Percentiles rank a stretch among this genome's conserved stretches.
These are phyloP conservation scores for Falciphora oryzae DNA, from an alignment of 2,329 filamentous ascomycete genomes.

Conservation along the genomic window DNA sequence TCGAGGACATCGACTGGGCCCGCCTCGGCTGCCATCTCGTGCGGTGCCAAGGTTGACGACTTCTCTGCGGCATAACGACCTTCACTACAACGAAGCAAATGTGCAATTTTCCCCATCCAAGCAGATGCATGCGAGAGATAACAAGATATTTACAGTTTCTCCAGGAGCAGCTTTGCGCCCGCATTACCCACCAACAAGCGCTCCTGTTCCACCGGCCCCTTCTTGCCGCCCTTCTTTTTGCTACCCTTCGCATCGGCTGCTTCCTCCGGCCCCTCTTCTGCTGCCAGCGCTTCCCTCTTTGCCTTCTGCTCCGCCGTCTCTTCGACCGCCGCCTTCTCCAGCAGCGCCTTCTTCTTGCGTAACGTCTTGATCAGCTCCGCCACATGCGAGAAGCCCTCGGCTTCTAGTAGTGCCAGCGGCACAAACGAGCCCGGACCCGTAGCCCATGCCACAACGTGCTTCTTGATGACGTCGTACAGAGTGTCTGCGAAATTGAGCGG, in stretches of 20 bases:
- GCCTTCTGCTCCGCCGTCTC: constrained; percentile 49
- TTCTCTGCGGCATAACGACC: too few relatives aligned
- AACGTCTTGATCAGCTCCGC: constrained; percentile 63
- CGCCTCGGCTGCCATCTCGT: too few relatives aligned
- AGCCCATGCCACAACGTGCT: constrained; percentile 74
- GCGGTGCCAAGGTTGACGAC: too few relatives aligned
- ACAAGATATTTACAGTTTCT: constrained; percentile 40
- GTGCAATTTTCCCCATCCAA: neutral
- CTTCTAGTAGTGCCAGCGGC: constrained; percentile 73
- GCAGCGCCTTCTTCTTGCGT: constrained; percentile 64
- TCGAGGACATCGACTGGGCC: neutral
- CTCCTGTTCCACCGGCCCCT: constrained; percentile 1
- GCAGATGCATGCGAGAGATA: constrained; percentile 1
- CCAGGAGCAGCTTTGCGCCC: constrained; percentile 55
- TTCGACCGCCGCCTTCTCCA: constrained; percentile 61
- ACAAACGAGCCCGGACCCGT: constrained; percentile 83
- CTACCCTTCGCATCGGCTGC: constrained; percentile 28
- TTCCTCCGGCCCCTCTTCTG: constrained; percentile 34
- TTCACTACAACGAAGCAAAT: too few relatives aligned
- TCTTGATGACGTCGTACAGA: constrained; percentile 76
- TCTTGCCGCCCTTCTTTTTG: constrained; percentile 35
- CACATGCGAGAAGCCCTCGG: constrained; percentile 57
- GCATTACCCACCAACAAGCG: constrained; percentile 49
- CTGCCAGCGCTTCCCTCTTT: constrained; percentile 25
- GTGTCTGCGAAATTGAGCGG: constrained; percentile 73